Percentiles rank a stretch among this genome's conserved stretches.
Conservation (phyloP, 257 asterid genomes). For the Solanum sparsipilum region DNA sequence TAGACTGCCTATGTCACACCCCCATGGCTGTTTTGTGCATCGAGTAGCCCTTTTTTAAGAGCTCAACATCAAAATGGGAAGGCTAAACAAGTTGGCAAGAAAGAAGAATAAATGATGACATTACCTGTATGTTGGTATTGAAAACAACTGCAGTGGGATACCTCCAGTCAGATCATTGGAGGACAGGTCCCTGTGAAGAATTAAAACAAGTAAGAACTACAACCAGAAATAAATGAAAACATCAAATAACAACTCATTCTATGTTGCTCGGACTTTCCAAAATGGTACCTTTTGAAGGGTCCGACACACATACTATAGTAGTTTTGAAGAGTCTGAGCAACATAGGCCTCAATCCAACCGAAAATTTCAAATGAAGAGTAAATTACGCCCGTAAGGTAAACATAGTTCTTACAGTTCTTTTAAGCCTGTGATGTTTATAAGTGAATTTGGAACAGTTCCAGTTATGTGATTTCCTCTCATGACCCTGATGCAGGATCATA, state of each 20-base stretch:
- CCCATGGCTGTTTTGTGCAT: not conserved
- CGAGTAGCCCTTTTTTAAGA: not conserved
- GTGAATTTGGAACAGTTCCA: constrained; percentile 55
- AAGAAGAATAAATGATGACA: constrained; percentile 1
- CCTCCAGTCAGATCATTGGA: constrained; percentile 62
- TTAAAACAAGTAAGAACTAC: not conserved
- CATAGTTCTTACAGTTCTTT: constrained; percentile 43
- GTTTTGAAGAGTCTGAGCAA: not conserved
- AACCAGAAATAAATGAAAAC: not conserved
- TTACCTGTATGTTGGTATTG: constrained; percentile 61
- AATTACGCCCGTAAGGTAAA: not conserved
- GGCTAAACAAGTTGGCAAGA: not conserved
- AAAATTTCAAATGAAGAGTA: not conserved
- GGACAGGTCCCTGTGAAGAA: constrained; percentile 62
- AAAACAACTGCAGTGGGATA: constrained; percentile 49
- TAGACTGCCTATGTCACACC: not conserved
- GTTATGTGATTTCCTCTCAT: constrained; percentile 46
- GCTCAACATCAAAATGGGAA: not conserved
- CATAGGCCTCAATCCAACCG: not conserved
- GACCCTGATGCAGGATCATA: constrained; percentile 29
- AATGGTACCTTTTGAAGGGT: not conserved
- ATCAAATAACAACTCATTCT: not conserved
- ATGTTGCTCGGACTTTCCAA: not conserved
- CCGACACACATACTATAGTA: not conserved
- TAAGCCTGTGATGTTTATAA: constrained; percentile 37